Base-by-base conservation (phyloP, 2,329 filamentous ascomycete species). In the Neonectria neomacrospora region DNA sequence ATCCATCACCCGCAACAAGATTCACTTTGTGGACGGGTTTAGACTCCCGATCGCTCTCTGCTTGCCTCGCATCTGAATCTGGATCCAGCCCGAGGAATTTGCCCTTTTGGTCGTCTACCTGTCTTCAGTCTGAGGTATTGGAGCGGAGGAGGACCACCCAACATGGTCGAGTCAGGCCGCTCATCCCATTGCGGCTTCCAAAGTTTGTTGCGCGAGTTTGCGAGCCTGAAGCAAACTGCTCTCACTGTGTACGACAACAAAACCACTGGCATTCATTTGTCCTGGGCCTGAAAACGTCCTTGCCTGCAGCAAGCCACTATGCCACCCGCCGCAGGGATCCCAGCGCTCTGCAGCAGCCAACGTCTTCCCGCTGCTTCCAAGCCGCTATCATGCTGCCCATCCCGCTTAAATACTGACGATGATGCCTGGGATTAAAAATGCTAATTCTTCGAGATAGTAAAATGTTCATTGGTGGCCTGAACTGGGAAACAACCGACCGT, bases 401-500 rank as follows among this genome's bases (percentile, higher is more conserved):
- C 20, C 63, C 45, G 51, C 62, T 54, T 30, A 61, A 53, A 54
- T 37, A 54, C 47, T 32, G 4, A 47, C 56, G 23, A 44, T 55
- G 53, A 51, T 42, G 48, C 20, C 50, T 55, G 30, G 20, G 41
- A n/a, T 50, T 50, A 41, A 22, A 37, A n/a, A 50, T 63, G 54
- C 71, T 73, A 60, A 73, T 65, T 59, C 54, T 52, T 58, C 51
- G 41, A 48, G 47, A 75, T 81, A 99, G 96, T 75, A 99, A 99
- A 84, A 99, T 99, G 96, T 99, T 99, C 74, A 99, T 99, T 80
- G 96, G 96, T 74, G 96, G 96, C 42, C 83, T 99, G 58, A 99
- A 99, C 77, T 99, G 96, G 96, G 96, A 99, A 80, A 99, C 96
- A 16, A 98, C 96, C 59, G 95, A 98, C 82, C 90, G 95, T 98